Conservation (phyloP, 768 basidiomycete species). For the Serpula lacrymans region DNA sequence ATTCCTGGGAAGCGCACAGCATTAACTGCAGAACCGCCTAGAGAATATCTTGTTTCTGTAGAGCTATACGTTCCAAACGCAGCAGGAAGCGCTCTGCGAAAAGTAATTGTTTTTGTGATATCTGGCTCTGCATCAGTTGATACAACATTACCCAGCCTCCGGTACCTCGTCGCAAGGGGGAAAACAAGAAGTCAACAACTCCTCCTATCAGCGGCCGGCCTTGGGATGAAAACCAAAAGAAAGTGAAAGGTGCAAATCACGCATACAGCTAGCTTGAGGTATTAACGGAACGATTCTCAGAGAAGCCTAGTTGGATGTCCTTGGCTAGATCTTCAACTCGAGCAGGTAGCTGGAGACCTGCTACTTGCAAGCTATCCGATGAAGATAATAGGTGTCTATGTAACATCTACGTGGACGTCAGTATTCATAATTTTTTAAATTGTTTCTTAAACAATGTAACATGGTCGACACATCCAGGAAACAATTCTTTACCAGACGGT, state of each 20-base stretch:
- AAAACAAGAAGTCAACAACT: constrained; percentile 45
- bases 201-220: too few species aligned
- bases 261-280: neutral
- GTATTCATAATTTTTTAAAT: constrained; percentile 18
- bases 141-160: constrained; percentile 33
- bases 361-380: constrained; percentile 66
- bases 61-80: constrained; percentile 60
- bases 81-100: constrained; percentile 49
- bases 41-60: constrained; percentile 59
- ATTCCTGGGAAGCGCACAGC: neutral
- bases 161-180: constrained; percentile 48
- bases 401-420: constrained; percentile 73
- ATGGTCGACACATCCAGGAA: constrained; percentile 44
- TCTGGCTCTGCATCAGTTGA: constrained; percentile 7
- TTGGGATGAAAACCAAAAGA: constrained; percentile 46
- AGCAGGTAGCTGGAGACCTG: constrained; percentile 67
- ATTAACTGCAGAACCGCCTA: constrained; percentile 14
- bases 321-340: constrained; percentile 48
- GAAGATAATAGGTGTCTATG: constrained; percentile 65
- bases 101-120: constrained; percentile 38
- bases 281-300: constrained; percentile 30
- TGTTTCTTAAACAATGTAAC: neutral
- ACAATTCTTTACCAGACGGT: constrained; percentile 70
- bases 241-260: constrained; percentile 52
- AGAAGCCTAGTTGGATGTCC: constrained; percentile 71